Evolutionary conservation across 495 filamentous ascomycete species (phyloP), one percentile per base, ranked within the genome.

Genomic region (Xylaria telfairii): DNA sequence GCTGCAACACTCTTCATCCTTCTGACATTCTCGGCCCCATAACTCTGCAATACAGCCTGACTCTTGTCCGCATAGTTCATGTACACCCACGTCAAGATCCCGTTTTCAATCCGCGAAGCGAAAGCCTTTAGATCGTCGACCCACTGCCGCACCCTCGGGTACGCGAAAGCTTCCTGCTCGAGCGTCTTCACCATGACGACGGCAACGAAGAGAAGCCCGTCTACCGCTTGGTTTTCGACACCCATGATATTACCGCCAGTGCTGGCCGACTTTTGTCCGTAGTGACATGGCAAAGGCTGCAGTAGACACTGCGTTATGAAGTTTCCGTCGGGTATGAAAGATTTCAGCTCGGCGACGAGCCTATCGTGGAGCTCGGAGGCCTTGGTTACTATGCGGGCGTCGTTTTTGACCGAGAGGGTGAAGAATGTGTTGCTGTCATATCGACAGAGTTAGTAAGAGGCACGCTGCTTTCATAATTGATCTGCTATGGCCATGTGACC

Each of bases 161-260:
- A 65, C 2, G 69, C 73, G 44, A 74, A 68, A 1, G 21, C 60
- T 30, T 60, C 64, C 44, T 76, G 76, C 56, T 80, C 78, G 5
- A 53, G 21, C 1, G 75, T 75, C 49, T 68, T 60, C 8, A 72
- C 69, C 65, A 76, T 74, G 15, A 49, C 57, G 3, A 41, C 63
- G 6, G 66, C 53, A 0, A 71, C 65, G 21, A 72, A 75, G 3
- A 80, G 53, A 5, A 77, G 57, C 6, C 70, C 72, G 72, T 81
- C 67, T 0, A 79, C 79, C 6, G 77, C 70, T 0, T 81, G 75
- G 0, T 74, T 69, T 4, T 83, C 76, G 0, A 90, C 70, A 1
- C 88, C 88, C 17, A 90, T 74, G 7, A 86, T 79, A 70, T 90
- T 90, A 0, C 85, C 87, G 4, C 87, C 87, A 30, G 75, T 76